Evolutionary conservation across 768 basidiomycete genomes (phyloP).

Genomic region (Kwoniella europaea): DNA sequence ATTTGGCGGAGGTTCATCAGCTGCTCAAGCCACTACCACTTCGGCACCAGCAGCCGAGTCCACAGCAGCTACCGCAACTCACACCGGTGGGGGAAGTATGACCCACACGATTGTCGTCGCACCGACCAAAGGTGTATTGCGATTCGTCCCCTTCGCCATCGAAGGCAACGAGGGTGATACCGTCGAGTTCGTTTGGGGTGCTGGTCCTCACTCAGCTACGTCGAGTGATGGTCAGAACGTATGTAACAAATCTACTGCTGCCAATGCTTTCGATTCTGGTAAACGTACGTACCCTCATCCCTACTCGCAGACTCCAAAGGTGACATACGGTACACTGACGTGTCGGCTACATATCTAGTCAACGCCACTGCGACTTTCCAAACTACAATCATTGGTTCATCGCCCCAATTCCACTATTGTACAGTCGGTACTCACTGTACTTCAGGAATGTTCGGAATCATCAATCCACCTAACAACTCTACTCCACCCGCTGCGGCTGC

Average conservation of each 20-base stretch:
- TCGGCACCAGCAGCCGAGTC: constrained; percentile 4
- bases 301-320: no score
- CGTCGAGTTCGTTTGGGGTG: constrained; percentile 44
- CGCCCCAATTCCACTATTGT: constrained; percentile 45
- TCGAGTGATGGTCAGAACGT: constrained; percentile 35
- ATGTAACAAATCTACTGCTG: constrained; percentile 41
- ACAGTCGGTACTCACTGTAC: constrained; percentile 41
- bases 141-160: constrained; percentile 49
- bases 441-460: constrained; percentile 45
- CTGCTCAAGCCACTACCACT: not conserved
- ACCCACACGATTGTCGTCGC: constrained; percentile 48
- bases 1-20: constrained; percentile 5
- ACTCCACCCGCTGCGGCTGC: constrained; percentile 2
- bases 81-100: constrained; percentile 2
- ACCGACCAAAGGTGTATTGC: constrained; percentile 43
- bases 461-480: constrained; percentile 29
- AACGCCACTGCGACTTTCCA: constrained; percentile 44
- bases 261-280: constrained; percentile 42
- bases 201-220: constrained; percentile 36
- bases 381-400: constrained; percentile 9
- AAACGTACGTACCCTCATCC: constrained; percentile 22
- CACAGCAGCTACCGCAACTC: not conserved
- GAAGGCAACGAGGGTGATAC: constrained; percentile 36
- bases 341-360: constrained; percentile 18
- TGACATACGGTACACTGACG: no score